A percentile compares a stretch with the other conserved stretches of the same genome.
Conservation (phyloP, 148 eudicot species). For the Pharnaceum exiguum region DNA sequence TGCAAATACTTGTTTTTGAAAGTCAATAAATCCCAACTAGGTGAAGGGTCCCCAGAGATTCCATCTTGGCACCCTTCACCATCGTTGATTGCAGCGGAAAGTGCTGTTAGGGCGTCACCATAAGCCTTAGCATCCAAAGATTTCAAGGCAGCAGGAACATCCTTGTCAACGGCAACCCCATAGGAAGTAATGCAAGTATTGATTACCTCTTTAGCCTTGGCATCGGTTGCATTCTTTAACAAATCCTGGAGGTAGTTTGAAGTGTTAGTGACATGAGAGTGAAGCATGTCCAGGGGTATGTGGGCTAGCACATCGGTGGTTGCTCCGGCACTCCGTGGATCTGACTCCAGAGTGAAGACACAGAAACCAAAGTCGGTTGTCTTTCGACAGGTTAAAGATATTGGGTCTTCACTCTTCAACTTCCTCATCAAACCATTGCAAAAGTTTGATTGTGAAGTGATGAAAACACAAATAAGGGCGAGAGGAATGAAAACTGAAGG, state of each 20-base stretch:
- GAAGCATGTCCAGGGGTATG: constrained; percentile 13
- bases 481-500: neutral
- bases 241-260: constrained; percentile 3
- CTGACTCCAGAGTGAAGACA: constrained; percentile 15
- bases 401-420: constrained; percentile 6
- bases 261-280: neutral
- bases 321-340: constrained; percentile 10
- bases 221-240: neutral
- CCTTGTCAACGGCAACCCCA: neutral
- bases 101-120: constrained; percentile 2
- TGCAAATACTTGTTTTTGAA: constrained; percentile 1
- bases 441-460: constrained; percentile 7
- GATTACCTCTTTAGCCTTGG: neutral
- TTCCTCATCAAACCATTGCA: constrained; percentile 19
- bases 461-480: neutral
- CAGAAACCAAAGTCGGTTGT: constrained; percentile 16
- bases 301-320: neutral
- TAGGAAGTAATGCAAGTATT: constrained; percentile 4
- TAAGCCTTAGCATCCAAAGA: constrained; percentile 10
- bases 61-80: constrained; percentile 9
- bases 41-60: constrained; percentile 11
- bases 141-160: constrained; percentile 6
- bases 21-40: neutral
- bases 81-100: constrained; percentile 4
- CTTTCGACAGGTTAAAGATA: constrained; percentile 13